These are phyloP conservation scores for Agrostemma githago DNA, from an alignment of 148 eudicot species.

Conservation along the genomic window DNA sequence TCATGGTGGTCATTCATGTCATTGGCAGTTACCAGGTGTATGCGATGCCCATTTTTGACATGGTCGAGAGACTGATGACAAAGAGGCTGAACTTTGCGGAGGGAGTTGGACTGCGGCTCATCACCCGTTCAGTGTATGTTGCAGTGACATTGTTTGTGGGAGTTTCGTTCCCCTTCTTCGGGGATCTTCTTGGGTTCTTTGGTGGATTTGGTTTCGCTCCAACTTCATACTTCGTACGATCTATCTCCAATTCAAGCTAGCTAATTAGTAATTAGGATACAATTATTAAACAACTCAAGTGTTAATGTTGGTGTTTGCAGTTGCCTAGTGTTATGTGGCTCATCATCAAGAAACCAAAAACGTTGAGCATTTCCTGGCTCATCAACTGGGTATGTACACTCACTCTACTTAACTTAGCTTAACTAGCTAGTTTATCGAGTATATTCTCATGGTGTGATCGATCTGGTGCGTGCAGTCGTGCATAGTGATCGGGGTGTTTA, in stretches of 20 bases:
- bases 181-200: constrained; percentile 93
- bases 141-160: constrained; percentile 73
- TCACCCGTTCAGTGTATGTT: constrained; percentile 74
- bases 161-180: constrained; percentile 91
- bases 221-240: constrained; percentile 76
- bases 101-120: constrained; percentile 48
- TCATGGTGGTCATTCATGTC: constrained; percentile 92
- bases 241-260: no score
- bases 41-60: constrained; percentile 87
- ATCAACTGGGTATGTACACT: constrained; percentile 62
- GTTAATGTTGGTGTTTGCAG: constrained; percentile 65
- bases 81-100: constrained; percentile 44
- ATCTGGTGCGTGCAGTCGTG: constrained; percentile 35
- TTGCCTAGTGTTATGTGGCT: constrained; percentile 88
- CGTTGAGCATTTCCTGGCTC: constrained; percentile 64
- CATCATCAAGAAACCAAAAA: constrained; percentile 68
- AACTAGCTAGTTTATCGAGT: neutral
- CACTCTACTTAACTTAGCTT: neutral
- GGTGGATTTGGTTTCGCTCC: constrained; percentile 98
- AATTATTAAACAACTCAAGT: constrained; percentile 36
- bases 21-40: constrained; percentile 96
- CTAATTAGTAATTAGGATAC: neutral
- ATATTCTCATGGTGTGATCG: no score
- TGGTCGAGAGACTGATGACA: constrained; percentile 45
- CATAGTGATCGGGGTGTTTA: constrained; percentile 33